phyloP scores from a whole-genome alignment of 2,329 filamentous ascomycete genomes.

The Aureobasidium sp. region DNA sequence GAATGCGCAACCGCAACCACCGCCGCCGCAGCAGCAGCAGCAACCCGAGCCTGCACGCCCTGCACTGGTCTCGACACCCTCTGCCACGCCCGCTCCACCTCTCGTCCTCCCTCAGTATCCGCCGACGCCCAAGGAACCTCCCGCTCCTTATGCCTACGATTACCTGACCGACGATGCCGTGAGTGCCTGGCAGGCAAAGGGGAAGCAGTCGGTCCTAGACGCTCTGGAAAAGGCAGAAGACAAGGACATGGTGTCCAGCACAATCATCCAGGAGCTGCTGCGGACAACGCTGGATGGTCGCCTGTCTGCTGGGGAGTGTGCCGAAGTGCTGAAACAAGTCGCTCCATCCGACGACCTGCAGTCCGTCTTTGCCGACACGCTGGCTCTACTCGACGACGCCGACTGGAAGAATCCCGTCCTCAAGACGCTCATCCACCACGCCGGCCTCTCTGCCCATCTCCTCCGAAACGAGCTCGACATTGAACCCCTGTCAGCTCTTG shows the following conservation, averaged over 20 bases:
- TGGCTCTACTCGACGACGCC: slow-evolving; percentile 71
- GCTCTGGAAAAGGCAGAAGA: slow-evolving; percentile 58
- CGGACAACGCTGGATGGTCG: slow-evolving; percentile 65
- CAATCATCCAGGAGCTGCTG: slow-evolving; percentile 78
- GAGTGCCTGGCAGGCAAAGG: slow-evolving; percentile 59
- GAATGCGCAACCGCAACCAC: slow-evolving; percentile 17
- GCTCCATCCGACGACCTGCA: slow-evolving; percentile 43
- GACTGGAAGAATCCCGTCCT: slow-evolving; percentile 55
- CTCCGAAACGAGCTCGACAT: slow-evolving; percentile 82
- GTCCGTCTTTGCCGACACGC: slow-evolving; percentile 71
- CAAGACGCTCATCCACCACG: slow-evolving; percentile 62
- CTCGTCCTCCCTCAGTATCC: slow-evolving; percentile 17
- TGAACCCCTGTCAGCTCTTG: slow-evolving; percentile 64
- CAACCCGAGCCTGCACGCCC: neutral
- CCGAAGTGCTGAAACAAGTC: slow-evolving; percentile 66
- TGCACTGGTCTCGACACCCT: neutral
- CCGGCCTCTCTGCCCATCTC: slow-evolving; percentile 61
- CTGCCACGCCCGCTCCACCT: slow-evolving; percentile 17
- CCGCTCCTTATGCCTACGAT: slow-evolving; percentile 58
- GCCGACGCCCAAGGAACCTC: slow-evolving; percentile 18
- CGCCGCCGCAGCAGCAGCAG: neutral
- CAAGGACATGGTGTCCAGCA: slow-evolving; percentile 60
- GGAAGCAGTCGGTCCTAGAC: slow-evolving; percentile 60
- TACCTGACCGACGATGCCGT: slow-evolving; percentile 66
- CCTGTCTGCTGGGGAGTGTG: slow-evolving; percentile 62